phyloP scores from a whole-genome alignment of 345 rosid genomes.

The Eucalyptus dawsonii region DNA sequence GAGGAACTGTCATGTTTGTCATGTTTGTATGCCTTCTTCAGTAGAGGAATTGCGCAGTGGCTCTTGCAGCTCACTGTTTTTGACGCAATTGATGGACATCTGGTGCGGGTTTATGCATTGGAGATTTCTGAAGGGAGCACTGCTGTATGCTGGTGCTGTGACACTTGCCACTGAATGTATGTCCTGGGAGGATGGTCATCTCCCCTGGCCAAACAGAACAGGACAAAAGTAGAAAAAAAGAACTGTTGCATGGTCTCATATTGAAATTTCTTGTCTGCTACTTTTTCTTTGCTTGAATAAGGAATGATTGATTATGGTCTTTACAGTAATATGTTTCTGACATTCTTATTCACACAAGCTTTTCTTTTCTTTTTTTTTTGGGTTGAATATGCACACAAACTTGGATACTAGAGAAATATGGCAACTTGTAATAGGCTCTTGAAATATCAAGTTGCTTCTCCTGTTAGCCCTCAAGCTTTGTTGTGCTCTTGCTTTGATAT shows the following conservation, averaged over 20 bases:
- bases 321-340: neutral
- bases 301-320: neutral
- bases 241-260: neutral
- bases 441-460: neutral
- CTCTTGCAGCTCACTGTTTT: neutral
- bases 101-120: neutral
- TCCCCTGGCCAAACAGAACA: neutral
- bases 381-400: neutral
- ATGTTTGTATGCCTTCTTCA: neutral
- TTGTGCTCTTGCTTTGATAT: neutral
- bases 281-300: neutral
- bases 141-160: neutral
- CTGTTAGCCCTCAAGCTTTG: neutral
- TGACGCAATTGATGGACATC: neutral
- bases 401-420: neutral
- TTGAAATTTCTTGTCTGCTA: neutral
- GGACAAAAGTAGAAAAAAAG: neutral
- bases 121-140: neutral
- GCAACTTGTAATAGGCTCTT: neutral
- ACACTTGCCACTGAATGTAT: neutral
- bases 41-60: neutral
- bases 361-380: neutral
- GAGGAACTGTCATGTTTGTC: neutral
- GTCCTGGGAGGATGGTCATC: neutral
- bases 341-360: neutral